Percentiles rank a stretch among this genome's conserved stretches.
Conservation (phyloP, 495 filamentous ascomycete species). For the Lindgomyces ingoldianus region DNA sequence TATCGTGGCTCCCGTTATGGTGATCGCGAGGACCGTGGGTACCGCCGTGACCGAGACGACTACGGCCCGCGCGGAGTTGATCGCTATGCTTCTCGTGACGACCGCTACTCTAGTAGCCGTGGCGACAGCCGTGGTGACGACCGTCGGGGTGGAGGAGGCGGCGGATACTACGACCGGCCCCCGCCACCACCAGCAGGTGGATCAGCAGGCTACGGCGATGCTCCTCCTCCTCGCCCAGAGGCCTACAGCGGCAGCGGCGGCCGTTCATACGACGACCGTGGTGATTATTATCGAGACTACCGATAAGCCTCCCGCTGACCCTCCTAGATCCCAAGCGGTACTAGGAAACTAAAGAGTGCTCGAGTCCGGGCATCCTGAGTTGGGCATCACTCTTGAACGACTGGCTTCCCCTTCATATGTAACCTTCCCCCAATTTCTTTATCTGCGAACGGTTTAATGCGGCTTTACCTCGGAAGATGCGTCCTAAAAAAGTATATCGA, state of each 20-base stretch:
- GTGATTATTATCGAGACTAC: slow-evolving; percentile 33
- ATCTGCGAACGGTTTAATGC: slow-evolving; percentile 33
- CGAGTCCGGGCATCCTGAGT: slow-evolving; percentile 12
- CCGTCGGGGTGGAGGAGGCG: slow-evolving; percentile 51
- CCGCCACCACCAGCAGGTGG: slow-evolving; percentile 25
- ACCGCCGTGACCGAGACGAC: slow-evolving; percentile 43
- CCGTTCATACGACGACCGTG: slow-evolving; percentile 39
- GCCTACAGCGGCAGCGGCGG: slow-evolving; percentile 27
- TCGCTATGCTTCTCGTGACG: slow-evolving; percentile 63
- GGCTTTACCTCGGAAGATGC: slow-evolving; percentile 27
- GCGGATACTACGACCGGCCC: slow-evolving; percentile 46
- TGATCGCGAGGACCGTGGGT: slow-evolving; percentile 46
- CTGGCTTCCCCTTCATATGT: slow-evolving; percentile 26
- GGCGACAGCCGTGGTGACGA: slow-evolving; percentile 51
- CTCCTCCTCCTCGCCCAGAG: slow-evolving; percentile 33
- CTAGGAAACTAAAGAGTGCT: slow-evolving; percentile 17
- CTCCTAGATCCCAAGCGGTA: slow-evolving; percentile 35
- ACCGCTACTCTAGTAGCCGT: slow-evolving; percentile 62
- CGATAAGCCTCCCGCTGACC: slow-evolving; percentile 27
- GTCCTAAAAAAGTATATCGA: slow-evolving; percentile 34
- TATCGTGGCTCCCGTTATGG: slow-evolving; percentile 53
- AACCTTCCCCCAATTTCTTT: slow-evolving; percentile 28
- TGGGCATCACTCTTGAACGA: too few relatives aligned
- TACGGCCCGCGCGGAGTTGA: slow-evolving; percentile 56
- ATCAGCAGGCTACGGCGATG: slow-evolving; percentile 27